phyloP scores from a whole-genome alignment of 257 asterid species.

The Solanum chilense region DNA sequence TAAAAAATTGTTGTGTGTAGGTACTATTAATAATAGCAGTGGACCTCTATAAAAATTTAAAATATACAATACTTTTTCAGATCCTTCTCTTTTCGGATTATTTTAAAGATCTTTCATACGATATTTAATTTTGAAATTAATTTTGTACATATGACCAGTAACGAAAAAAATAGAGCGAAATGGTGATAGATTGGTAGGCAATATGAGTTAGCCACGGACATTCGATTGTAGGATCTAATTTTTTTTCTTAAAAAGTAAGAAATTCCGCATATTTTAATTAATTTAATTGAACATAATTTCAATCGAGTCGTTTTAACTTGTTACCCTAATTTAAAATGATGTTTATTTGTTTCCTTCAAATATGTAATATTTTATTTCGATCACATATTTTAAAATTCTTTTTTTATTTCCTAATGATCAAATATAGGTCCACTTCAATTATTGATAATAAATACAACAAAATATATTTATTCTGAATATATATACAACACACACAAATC shows the following conservation, averaged over 20 bases:
- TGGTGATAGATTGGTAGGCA: not conserved
- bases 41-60: not conserved
- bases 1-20: not conserved
- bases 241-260: no score
- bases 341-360: no score
- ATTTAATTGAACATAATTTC: not conserved
- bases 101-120: no score
- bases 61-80: not conserved
- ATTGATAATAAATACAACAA: not conserved
- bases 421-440: not conserved
- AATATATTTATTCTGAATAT: not conserved
- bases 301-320: not conserved
- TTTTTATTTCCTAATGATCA: not conserved
- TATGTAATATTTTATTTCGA: not conserved
- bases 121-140: no score
- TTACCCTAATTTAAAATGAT: no score
- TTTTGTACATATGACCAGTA: no score
- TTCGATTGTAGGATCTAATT: no score
- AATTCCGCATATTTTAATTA: no score
- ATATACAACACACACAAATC: not conserved
- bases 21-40: not conserved
- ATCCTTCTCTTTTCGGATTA: not conserved
- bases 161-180: no score
- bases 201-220: no score
- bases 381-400: not conserved